phyloP scores from a whole-genome alignment of 208 protist species.

The Acanthamoeba comandoni region DNA sequence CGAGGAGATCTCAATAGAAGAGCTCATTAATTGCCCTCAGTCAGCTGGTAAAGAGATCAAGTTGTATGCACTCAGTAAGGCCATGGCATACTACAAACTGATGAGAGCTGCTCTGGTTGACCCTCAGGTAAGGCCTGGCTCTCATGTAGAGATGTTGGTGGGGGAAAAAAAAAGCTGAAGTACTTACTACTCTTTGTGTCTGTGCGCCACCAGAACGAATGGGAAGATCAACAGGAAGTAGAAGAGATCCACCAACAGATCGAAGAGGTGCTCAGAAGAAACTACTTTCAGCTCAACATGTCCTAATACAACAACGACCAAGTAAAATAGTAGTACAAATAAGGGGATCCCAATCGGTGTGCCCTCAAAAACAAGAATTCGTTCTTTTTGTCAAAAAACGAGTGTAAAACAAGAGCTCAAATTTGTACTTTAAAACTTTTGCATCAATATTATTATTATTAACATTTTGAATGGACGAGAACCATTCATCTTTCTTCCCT shows the following conservation, averaged over 20 bases:
- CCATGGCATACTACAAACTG: slow-evolving; percentile 39
- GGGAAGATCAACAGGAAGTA: slow-evolving; percentile 43
- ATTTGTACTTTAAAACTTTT: no score
- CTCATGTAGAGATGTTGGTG: neutral
- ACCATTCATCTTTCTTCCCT: no score
- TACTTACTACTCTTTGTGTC: neutral
- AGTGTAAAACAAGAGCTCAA: no score
- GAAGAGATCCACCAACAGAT: slow-evolving; percentile 61
- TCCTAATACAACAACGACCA: neutral
- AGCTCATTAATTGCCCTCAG: slow-evolving; percentile 35
- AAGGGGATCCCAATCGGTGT: no score
- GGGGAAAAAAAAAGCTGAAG: neutral
- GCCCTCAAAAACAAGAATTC: no score
- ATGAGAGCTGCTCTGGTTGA: slow-evolving; percentile 23
- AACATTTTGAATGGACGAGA: no score
- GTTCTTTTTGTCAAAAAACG: no score
- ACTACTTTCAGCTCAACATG: neutral
- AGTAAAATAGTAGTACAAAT: no score
- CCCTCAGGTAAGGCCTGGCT: slow-evolving; percentile 12
- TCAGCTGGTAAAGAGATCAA: slow-evolving; percentile 8
- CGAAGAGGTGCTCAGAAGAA: slow-evolving; percentile 21
- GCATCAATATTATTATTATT: no score
- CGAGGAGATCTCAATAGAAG: slow-evolving; percentile 16
- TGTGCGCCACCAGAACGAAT: slow-evolving; percentile 57
- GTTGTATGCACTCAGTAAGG: slow-evolving; percentile 4